Evolutionary conservation across 2,329 filamentous ascomycete genomes (phyloP).

Genomic region (Aureobasidium subglaciale): DNA sequence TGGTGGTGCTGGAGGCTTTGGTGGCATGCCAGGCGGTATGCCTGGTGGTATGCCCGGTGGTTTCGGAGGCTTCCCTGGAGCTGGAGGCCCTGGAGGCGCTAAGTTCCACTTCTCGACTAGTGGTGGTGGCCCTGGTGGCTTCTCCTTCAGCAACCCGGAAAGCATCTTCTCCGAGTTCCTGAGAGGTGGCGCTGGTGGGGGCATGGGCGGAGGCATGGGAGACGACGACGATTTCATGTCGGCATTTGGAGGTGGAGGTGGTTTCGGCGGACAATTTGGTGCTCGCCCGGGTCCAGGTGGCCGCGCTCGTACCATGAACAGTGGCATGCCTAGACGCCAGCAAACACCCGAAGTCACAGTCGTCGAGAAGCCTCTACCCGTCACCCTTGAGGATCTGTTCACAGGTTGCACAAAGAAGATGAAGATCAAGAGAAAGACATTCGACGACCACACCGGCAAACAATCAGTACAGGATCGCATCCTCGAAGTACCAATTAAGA

Average conservation of each 20-base stretch:
- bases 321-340: slow-evolving; percentile 35
- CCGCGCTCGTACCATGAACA: slow-evolving; percentile 20
- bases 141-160: slow-evolving; percentile 74
- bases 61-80: slow-evolving; percentile 21
- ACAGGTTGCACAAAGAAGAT: slow-evolving; percentile 89
- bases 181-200: slow-evolving; percentile 48
- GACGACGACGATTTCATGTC: slow-evolving; percentile 54
- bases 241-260: slow-evolving; percentile 37
- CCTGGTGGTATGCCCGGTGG: slow-evolving; percentile 54
- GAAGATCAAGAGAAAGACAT: slow-evolving; percentile 95
- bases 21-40: slow-evolving; percentile 55
- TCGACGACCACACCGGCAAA: slow-evolving; percentile 72
- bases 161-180: slow-evolving; percentile 82
- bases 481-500: slow-evolving; percentile 90
- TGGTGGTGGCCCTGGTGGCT: slow-evolving; percentile 37
- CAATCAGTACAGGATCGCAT: slow-evolving; percentile 82
- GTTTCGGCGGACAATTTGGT: slow-evolving; percentile 31
- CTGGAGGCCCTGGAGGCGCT: slow-evolving; percentile 40
- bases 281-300: slow-evolving; percentile 24
- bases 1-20: slow-evolving; percentile 36
- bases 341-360: slow-evolving; percentile 80
- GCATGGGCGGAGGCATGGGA: slow-evolving; percentile 31
- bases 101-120: slow-evolving; percentile 59
- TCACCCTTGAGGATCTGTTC: slow-evolving; percentile 84
- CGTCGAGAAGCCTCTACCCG: slow-evolving; percentile 72